Conservation (phyloP, 176 grass and related monocot species). For the Puya raimondii region DNA sequence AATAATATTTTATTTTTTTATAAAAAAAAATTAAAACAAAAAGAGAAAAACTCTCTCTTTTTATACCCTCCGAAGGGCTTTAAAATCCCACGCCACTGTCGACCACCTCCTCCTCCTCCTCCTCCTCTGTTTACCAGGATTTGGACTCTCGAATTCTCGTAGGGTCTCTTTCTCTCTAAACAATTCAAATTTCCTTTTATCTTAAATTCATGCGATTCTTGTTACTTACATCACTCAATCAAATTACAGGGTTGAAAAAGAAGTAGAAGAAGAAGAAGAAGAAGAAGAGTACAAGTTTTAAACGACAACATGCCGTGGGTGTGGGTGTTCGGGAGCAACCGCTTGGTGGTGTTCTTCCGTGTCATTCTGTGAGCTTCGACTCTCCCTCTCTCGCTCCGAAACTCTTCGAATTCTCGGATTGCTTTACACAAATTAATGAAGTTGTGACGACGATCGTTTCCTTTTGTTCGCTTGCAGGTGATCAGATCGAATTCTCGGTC, state of each 20-base stretch:
- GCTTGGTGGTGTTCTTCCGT: slow-evolving; percentile 24
- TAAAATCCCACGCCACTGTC: not conserved
- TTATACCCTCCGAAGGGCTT: not conserved
- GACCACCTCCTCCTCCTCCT: not conserved
- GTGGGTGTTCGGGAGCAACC: not conserved
- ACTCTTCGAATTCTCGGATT: not conserved
- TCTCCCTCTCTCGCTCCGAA: not conserved
- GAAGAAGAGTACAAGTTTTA: too few species aligned
- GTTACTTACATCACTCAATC: not conserved
- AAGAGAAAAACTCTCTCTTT: not conserved
- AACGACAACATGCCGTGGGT: slow-evolving; percentile 33
- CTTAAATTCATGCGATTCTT: slow-evolving; percentile 7
- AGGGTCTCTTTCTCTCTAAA: slow-evolving; percentile 6
- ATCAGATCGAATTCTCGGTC: not conserved
- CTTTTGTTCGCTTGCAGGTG: slow-evolving; percentile 4
- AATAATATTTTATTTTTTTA: not conserved
- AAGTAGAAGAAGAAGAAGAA: not conserved
- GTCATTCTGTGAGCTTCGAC: slow-evolving; percentile 28
- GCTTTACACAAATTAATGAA: not conserved
- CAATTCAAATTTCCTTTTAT: slow-evolving; percentile 4
- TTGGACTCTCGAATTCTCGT: slow-evolving; percentile 17
- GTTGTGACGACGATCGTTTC: not conserved
- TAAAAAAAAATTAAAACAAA: not conserved
- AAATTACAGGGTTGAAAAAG: not conserved
- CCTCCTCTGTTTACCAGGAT: not conserved